Conservation (phyloP, 2,329 filamentous ascomycete genomes). For the Alternaria triticina region DNA sequence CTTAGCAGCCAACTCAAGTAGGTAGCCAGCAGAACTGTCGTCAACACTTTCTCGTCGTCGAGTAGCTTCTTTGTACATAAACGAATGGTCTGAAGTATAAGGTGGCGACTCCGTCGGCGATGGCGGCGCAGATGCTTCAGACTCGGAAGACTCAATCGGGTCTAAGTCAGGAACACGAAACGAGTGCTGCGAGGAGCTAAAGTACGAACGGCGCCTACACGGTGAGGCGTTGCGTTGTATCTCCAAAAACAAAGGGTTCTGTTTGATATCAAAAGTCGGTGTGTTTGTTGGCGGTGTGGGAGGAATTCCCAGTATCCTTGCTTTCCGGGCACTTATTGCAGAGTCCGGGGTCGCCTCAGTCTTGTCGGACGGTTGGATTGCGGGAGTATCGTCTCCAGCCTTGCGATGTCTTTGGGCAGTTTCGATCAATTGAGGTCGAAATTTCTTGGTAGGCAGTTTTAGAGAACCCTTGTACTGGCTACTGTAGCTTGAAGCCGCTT, state of each 20-base stretch:
- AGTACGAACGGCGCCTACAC: slow-evolving; percentile 40
- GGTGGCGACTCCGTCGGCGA: slow-evolving; percentile 56
- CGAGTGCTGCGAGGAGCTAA: slow-evolving; percentile 57
- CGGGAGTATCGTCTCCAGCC: slow-evolving; percentile 67
- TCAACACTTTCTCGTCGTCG: slow-evolving; percentile 71
- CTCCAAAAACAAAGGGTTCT: slow-evolving; percentile 45
- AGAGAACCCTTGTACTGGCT: slow-evolving; percentile 30
- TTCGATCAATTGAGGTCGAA: slow-evolving; percentile 82
- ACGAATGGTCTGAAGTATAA: slow-evolving; percentile 56
- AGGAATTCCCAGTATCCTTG: slow-evolving; percentile 53
- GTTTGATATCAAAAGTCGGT: slow-evolving; percentile 36
- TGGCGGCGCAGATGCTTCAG: slow-evolving; percentile 55
- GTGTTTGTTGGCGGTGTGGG: slow-evolving; percentile 56
- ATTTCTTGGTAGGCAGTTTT: slow-evolving; percentile 53
- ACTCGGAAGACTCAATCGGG: slow-evolving; percentile 67
- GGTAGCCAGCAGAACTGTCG: slow-evolving; percentile 75
- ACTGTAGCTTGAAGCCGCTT: slow-evolving; percentile 33
- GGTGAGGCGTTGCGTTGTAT: slow-evolving; percentile 45
- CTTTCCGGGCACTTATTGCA: slow-evolving; percentile 30
- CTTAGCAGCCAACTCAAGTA: slow-evolving; percentile 79
- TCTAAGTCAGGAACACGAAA: slow-evolving; percentile 68
- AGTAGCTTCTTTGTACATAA: slow-evolving; percentile 59
- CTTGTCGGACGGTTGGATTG: slow-evolving; percentile 70
- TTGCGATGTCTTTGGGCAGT: slow-evolving; percentile 75
- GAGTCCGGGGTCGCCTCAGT: slow-evolving; percentile 70